These are phyloP conservation scores for Cordyceps cateniannulata DNA, from an alignment of 2,329 filamentous ascomycete species.

Conservation along the genomic window DNA sequence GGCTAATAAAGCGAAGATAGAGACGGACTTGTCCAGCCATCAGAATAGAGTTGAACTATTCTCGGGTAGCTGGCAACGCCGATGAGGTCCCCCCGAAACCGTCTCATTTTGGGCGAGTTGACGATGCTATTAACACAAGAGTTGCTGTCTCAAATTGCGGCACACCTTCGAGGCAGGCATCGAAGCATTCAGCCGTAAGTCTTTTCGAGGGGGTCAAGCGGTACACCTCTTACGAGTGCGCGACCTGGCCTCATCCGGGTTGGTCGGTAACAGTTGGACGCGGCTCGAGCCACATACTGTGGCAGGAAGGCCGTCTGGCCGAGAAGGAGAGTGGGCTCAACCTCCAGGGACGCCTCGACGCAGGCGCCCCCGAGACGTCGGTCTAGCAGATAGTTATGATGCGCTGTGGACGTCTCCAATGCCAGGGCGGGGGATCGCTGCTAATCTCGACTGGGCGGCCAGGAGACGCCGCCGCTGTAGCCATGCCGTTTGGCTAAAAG, in stretches of 20 bases:
- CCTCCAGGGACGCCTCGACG: not conserved
- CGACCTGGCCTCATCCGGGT: not conserved
- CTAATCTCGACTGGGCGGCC: not conserved
- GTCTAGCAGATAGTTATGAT: not conserved
- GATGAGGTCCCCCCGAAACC: not conserved
- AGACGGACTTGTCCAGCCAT: not conserved
- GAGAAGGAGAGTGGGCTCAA: not conserved
- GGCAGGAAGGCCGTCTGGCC: not conserved
- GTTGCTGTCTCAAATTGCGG: not conserved
- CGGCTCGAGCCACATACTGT: not conserved
- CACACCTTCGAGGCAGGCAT: not conserved
- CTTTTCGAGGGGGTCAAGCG: too few relatives aligned
- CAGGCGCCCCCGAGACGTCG: too few relatives aligned
- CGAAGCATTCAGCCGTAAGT: too few relatives aligned
- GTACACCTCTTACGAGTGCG: not conserved
- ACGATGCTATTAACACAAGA: not conserved
- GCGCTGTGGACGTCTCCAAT: not conserved
- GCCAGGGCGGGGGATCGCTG: not conserved
- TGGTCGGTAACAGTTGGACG: not conserved
- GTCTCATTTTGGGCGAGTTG: not conserved
- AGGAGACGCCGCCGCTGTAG: not conserved
- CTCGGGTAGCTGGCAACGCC: not conserved
- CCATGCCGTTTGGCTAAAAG: not conserved
- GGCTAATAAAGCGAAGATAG: conserved; percentile 3
- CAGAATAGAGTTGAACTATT: not conserved